Base-by-base conservation (phyloP, 2,329 filamentous ascomycete genomes). In the Alternaria burnsii region DNA sequence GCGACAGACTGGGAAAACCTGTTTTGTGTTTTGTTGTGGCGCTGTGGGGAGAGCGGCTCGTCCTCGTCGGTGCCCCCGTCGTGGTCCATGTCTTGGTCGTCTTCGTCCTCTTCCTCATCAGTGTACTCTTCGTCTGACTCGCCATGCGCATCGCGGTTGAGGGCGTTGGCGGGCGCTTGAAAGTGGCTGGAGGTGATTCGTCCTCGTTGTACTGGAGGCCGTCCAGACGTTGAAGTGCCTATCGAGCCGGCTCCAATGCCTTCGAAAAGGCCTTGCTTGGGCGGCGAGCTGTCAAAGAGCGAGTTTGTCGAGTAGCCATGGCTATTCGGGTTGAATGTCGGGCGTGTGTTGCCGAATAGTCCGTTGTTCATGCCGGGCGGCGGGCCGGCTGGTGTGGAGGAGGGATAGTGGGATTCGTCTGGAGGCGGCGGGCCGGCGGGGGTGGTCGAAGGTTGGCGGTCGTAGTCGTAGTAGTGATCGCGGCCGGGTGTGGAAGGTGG, bases 381-480 rank as follows among this genome's bases (percentile, higher is more conserved):
- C 20, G 80, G 81, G 3, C 83, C 86, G 58, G 82, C 80, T 32
- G 86, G 86, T 22, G 86, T 87, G 55, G 86, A 86, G n/a, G 85
- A 87, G 44, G 71, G 62, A 76, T 77, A 59, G 79, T 81, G 63
- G 22, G 67, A 67, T 11, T 62, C 51, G 44, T 84, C 84, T 16
- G 14, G 46, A 26, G 85, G 85, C 1, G 86, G 86, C 59, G 80
- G 82, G 41, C 85, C 86, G 47, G 84, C 84, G 53, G 86, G 86
- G 16, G 86, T 88, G 20, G 85, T 87, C 6, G 86, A 87, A 44
- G 83, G 79, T 41, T 78, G 75, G 62, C 71, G 61, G 53, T 67
- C 68, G 53, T 66, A 67, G n/a, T 69, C 64, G 62, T 68, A 70
- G 58, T 67, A 67, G 44, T 65, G 68, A 50, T 67, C 65, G 38